Conservation (phyloP, 1,284 basidiomycete genomes). For the Cutaneotrichosporon sp. region DNA sequence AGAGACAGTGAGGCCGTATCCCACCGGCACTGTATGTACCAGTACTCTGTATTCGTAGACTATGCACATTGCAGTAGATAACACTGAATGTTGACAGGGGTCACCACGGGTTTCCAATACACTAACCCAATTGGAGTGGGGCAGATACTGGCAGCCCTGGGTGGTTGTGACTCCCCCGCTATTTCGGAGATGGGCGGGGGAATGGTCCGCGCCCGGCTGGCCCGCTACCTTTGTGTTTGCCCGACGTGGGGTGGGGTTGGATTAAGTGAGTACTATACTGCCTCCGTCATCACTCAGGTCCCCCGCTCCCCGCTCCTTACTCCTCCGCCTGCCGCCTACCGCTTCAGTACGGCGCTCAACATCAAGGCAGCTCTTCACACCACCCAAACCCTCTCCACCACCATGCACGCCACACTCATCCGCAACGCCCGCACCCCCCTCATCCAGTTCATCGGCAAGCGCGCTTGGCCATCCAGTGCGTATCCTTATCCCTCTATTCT, state of each 20-base stretch:
- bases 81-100: neutral
- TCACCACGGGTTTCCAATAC: too few species aligned
- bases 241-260: neutral
- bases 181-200: neutral
- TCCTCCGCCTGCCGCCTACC: neutral
- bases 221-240: neutral
- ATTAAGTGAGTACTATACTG: neutral
- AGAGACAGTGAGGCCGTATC: neutral
- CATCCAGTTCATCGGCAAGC: slow-evolving; percentile 75
- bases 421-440: slow-evolving; percentile 59
- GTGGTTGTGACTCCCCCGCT: neutral
- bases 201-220: neutral
- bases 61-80: neutral
- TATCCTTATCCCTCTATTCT: slow-evolving; percentile 5
- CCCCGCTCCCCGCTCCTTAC: neutral
- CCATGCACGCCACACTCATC: slow-evolving; percentile 36
- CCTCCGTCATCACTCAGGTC: neutral
- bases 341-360: neutral
- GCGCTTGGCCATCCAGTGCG: slow-evolving; percentile 60
- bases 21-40: neutral
- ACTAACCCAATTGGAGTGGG: neutral
- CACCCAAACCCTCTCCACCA: slow-evolving; percentile 11
- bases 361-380: neutral
- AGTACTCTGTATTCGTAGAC: slow-evolving; percentile 4
- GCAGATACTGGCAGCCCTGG: neutral